These are phyloP conservation scores for Emmonsia crescens DNA, from an alignment of 2,329 filamentous ascomycete genomes.

Conservation along the genomic window DNA sequence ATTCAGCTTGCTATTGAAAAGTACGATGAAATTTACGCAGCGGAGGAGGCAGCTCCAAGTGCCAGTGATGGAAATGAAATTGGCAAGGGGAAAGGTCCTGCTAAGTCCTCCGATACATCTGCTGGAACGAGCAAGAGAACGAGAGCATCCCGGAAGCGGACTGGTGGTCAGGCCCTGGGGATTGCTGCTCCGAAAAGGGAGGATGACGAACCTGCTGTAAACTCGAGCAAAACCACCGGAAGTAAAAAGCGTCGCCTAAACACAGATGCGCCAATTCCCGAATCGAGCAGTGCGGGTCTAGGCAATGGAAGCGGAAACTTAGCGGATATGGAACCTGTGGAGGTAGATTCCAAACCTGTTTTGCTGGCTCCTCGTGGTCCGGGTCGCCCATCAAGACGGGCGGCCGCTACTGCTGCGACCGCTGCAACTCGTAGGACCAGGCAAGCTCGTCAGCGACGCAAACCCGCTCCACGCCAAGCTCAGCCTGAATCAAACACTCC, in stretches of 20 bases:
- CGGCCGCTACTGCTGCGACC: neutral
- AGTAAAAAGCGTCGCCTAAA: neutral
- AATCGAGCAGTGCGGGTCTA: neutral
- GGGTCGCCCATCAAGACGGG: neutral
- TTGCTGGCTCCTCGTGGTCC: neutral
- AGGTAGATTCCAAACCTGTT: neutral
- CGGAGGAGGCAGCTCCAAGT: constrained; percentile 8
- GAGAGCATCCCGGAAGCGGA: neutral
- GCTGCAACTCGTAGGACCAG: neutral
- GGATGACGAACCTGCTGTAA: neutral
- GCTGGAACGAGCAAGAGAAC: neutral
- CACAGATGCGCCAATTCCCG: neutral
- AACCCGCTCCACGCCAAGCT: neutral
- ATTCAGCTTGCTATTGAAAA: constrained; percentile 14
- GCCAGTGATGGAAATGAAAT: neutral
- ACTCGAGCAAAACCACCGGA: neutral
- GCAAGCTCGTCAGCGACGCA: neutral
- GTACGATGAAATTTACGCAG: neutral
- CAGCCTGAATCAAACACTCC: neutral
- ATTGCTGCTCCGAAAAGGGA: neutral
- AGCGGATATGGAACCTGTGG: neutral
- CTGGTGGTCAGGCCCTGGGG: neutral
- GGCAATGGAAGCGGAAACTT: neutral
- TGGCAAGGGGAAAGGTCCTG: neutral
- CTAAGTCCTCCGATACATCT: neutral